A percentile compares a stretch with the other conserved stretches of the same genome.
Conservation (phyloP, 2,329 filamentous ascomycete species). For the Apiospora saccharicola region DNA sequence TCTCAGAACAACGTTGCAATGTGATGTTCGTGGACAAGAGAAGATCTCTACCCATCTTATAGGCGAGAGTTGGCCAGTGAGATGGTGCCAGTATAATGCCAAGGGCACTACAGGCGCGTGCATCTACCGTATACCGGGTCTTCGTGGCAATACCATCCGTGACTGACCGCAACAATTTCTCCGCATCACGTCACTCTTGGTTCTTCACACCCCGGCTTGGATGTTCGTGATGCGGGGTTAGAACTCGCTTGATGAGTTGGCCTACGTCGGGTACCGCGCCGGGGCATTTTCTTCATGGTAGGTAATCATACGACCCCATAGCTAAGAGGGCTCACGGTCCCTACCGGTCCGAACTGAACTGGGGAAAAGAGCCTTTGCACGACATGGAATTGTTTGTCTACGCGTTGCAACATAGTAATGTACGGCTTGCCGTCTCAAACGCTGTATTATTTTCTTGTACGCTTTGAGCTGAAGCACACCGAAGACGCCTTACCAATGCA, state of each 20-base stretch:
- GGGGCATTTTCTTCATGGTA: background rate
- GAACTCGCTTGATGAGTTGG: constrained; percentile 17
- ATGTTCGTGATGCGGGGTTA: constrained; percentile 13
- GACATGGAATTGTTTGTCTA: background rate
- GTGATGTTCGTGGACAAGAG: background rate
- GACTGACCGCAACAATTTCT: constrained; percentile 20
- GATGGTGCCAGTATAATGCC: background rate
- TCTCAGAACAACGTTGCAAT: background rate
- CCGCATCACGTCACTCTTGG: background rate
- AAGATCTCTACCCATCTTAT: background rate
- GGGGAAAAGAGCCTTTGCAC: background rate
- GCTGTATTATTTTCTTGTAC: background rate
- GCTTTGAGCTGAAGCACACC: constrained; percentile 13
- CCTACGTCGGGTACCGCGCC: constrained; percentile 14
- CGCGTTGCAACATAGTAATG: background rate
- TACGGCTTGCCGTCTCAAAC: background rate
- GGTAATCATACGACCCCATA: background rate
- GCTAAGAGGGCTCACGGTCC: background rate
- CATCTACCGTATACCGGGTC: background rate
- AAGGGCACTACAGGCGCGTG: constrained; percentile 2
- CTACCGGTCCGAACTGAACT: background rate
- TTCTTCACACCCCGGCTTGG: background rate
- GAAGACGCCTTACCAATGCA: constrained; percentile 10
- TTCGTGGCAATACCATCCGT: constrained; percentile 24
- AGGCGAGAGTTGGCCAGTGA: background rate